phyloP scores from a whole-genome alignment of 1,139 yeast genomes.

The Yamadazyma mexicana region DNA sequence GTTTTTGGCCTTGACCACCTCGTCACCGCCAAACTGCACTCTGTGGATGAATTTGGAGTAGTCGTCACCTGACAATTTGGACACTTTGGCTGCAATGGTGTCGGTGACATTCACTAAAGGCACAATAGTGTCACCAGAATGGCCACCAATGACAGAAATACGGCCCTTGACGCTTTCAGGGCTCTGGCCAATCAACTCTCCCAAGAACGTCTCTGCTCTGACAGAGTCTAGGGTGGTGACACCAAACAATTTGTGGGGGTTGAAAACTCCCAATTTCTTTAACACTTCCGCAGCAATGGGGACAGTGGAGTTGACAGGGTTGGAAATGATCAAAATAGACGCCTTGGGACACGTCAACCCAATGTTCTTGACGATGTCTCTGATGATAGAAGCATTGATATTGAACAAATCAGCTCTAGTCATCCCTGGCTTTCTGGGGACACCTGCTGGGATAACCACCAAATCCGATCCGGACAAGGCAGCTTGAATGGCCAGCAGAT shows the following conservation, averaged over 20 bases:
- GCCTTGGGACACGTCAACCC: slow-evolving; percentile 64
- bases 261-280: slow-evolving; percentile 59
- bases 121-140: slow-evolving; percentile 74
- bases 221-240: slow-evolving; percentile 72
- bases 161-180: slow-evolving; percentile 45
- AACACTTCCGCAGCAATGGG: slow-evolving; percentile 75
- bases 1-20: slow-evolving; percentile 73
- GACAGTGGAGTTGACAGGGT: slow-evolving; percentile 76
- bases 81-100: slow-evolving; percentile 29
- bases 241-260: slow-evolving; percentile 67
- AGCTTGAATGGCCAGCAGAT: slow-evolving; percentile 43
- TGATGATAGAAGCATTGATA: slow-evolving; percentile 69
- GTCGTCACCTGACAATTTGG: slow-evolving; percentile 27
- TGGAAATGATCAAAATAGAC: slow-evolving; percentile 64
- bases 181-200: slow-evolving; percentile 36
- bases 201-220: slow-evolving; percentile 66
- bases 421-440: slow-evolving; percentile 81
- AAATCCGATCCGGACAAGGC: slow-evolving; percentile 59
- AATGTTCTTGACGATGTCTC: slow-evolving; percentile 57
- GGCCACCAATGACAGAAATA: slow-evolving; percentile 71
- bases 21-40: slow-evolving; percentile 79
- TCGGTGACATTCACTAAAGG: slow-evolving; percentile 45
- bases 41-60: slow-evolving; percentile 53
- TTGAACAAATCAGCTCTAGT: slow-evolving; percentile 75
- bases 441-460: slow-evolving; percentile 79